Base-by-base conservation (phyloP, 2,329 filamentous ascomycete species). In the Stenocarpella maydis region DNA sequence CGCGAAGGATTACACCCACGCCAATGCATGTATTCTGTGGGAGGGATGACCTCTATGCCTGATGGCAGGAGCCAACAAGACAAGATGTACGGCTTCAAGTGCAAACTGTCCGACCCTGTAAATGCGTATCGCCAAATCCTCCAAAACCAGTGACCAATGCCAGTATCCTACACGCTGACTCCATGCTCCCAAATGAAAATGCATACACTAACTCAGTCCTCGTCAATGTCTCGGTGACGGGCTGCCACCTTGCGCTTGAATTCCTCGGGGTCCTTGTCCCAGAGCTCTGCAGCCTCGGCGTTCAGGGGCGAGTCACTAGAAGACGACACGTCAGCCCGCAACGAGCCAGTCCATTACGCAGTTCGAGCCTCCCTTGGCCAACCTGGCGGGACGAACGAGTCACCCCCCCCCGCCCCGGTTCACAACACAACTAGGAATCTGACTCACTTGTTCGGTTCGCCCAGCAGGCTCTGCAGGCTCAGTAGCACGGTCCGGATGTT, bases 401-500 rank as follows among this genome's bases (percentile, higher is more conserved):
- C 31, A 26, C 21, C 6, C 52, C 14, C 7, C 10, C 24, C 12
- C 28, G 26, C 21, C 10, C n/a, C 9, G 10, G 17, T 7, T 14
- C 31, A 47, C 39, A 4, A 31, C 14, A 39, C 15, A 21, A 14
- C 15, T 14, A 26, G 24, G 2, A 19, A 24, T 14, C 5, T 14
- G 21, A 83, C 92, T 81, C 84, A 98, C 96, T 99, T 99, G 84
- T 99, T 99, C 43, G 96, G 96, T 82, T 99, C 96, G 31, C 95
- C 96, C 39, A 99, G 87, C 77, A 99, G 84, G 81, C 95, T 98
- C 83, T 99, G 96, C 81, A 99, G 82, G 75, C 95, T 98, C 76
- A 99, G 81, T 67, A 99, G 85, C 55, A 99, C 93, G 55, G 92
- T 97, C 81, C 97, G 93, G 72, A 97, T 94, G 78, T 98, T 98